A percentile compares a stretch with the other conserved stretches of the same genome.
These are phyloP conservation scores for Aquilaria sinensis DNA, from an alignment of 345 rosid species.

Conservation along the genomic window DNA sequence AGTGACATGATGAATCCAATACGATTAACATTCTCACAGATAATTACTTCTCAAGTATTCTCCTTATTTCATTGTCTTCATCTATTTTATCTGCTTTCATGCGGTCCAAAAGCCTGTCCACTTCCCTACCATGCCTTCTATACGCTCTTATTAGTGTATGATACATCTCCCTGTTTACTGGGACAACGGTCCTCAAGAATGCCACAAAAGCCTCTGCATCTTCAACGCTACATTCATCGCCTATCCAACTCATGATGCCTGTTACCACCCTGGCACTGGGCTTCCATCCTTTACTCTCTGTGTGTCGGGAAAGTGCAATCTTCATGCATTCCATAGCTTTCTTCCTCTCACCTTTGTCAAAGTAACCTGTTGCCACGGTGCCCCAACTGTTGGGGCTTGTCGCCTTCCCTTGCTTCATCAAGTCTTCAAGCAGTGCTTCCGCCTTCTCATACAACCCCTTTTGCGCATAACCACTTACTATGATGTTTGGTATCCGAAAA, in stretches of 20 bases:
- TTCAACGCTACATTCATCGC: slow-evolving; percentile 40
- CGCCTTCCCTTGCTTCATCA: slow-evolving; percentile 39
- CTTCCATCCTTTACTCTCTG: slow-evolving; percentile 48
- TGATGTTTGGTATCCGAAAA: slow-evolving; percentile 41
- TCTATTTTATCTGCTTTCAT: slow-evolving; percentile 55
- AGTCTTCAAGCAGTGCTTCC: slow-evolving; percentile 45
- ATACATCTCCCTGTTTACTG: slow-evolving; percentile 44
- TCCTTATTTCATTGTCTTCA: slow-evolving; percentile 41
- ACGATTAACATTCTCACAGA: too few species aligned
- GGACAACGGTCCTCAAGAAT: slow-evolving; percentile 29
- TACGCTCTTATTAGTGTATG: slow-evolving; percentile 52
- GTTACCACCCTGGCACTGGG: slow-evolving; percentile 39
- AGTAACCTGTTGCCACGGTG: slow-evolving; percentile 48
- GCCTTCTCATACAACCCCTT: slow-evolving; percentile 49
- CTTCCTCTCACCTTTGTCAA: slow-evolving; percentile 30
- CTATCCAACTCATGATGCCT: slow-evolving; percentile 54
- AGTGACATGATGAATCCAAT: too few species aligned
- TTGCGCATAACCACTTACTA: slow-evolving; percentile 36
- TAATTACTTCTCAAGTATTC: slow-evolving; percentile 13
- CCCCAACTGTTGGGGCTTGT: slow-evolving; percentile 65
- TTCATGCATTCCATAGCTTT: slow-evolving; percentile 54
- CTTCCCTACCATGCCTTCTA: slow-evolving; percentile 35
- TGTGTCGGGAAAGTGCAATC: slow-evolving; percentile 30
- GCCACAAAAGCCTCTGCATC: slow-evolving; percentile 50
- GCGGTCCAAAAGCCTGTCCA: slow-evolving; percentile 32